Evolutionary conservation across 1,139 yeast species (phyloP).

Genomic region (Petasospora rhodanensis): DNA sequence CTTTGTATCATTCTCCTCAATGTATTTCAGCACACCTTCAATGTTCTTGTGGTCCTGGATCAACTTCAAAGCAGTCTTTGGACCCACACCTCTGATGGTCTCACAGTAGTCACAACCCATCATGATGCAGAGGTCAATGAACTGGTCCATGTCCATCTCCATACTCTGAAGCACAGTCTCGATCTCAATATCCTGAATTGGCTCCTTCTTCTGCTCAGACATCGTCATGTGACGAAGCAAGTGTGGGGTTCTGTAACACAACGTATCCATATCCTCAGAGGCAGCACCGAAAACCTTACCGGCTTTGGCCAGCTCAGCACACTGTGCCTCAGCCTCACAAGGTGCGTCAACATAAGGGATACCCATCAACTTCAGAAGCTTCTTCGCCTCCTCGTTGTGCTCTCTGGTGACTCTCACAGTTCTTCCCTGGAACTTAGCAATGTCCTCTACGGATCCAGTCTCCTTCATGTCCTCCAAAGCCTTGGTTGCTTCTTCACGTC

Average conservation of each 20-base stretch:
- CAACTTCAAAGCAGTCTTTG: constrained; percentile 85
- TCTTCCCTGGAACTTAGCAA: constrained; percentile 76
- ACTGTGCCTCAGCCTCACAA: constrained; percentile 98
- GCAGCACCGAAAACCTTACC: constrained; percentile 97
- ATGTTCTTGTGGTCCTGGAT: constrained; percentile 81
- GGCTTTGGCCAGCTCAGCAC: constrained; percentile 85
- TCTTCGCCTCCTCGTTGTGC: constrained; percentile 92
- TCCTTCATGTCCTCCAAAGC: constrained; percentile 71
- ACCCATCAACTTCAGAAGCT: constrained; percentile 81
- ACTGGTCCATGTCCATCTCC: constrained; percentile 65
- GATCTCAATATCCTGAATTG: constrained; percentile 79
- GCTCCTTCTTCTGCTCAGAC: constrained; percentile 89
- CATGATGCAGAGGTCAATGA: constrained; percentile 86
- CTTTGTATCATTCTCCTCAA: constrained; percentile 57
- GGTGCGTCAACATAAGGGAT: constrained; percentile 93
- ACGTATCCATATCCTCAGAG: constrained; percentile 97
- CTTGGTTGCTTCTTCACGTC: constrained; percentile 80
- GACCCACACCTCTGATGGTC: constrained; percentile 92
- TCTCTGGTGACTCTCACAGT: constrained; percentile 83
- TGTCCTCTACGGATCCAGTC: constrained; percentile 73
- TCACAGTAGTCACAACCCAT: constrained; percentile 98
- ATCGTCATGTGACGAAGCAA: constrained; percentile 86
- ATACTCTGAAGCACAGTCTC: constrained; percentile 69
- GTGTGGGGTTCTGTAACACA: constrained; percentile 84
- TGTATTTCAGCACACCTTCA: constrained; percentile 68